Evolutionary conservation across 208 protist species (phyloP).

Genomic region (Sergeia podlipaevii): DNA sequence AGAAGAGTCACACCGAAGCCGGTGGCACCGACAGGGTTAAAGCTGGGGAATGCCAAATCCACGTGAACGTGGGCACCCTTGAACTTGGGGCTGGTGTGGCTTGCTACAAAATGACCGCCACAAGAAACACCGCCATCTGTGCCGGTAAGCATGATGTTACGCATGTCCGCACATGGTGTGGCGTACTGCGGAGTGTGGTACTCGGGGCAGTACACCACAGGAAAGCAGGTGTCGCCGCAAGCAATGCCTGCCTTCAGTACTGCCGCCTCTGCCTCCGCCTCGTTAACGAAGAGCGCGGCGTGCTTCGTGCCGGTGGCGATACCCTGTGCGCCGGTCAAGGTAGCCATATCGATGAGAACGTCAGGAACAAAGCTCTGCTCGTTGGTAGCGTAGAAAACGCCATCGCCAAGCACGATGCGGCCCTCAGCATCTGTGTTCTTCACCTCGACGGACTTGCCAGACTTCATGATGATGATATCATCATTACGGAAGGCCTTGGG

Average conservation of each 20-base stretch:
- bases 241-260: conserved; percentile 44
- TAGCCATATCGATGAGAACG: conserved; percentile 87
- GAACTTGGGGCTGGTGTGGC: conserved; percentile 52
- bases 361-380: conserved; percentile 68
- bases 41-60: conserved; percentile 79
- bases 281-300: conserved; percentile 75
- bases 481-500: conserved; percentile 69
- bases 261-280: conserved; percentile 42
- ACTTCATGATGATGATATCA: conserved; percentile 83
- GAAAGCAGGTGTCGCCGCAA: conserved; percentile 75
- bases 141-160: conserved; percentile 55
- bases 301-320: conserved; percentile 74
- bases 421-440: conserved; percentile 92
- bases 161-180: conserved; percentile 62
- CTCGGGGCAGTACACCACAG: conserved; percentile 87
- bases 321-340: conserved; percentile 89
- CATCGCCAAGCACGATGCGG: conserved; percentile 85
- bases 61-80: conserved; percentile 76
- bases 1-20: conserved; percentile 77
- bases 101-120: conserved; percentile 78
- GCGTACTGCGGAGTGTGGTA: conserved; percentile 64
- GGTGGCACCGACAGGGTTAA: conserved; percentile 51
- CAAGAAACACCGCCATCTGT: conserved; percentile 65
- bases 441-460: conserved; percentile 85
- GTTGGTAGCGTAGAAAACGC: conserved; percentile 73